Evolutionary conservation across 2,329 filamentous ascomycete species (phyloP), one percentile per base, ranked within the genome.

Genomic region (Colletotrichum karsti): DNA sequence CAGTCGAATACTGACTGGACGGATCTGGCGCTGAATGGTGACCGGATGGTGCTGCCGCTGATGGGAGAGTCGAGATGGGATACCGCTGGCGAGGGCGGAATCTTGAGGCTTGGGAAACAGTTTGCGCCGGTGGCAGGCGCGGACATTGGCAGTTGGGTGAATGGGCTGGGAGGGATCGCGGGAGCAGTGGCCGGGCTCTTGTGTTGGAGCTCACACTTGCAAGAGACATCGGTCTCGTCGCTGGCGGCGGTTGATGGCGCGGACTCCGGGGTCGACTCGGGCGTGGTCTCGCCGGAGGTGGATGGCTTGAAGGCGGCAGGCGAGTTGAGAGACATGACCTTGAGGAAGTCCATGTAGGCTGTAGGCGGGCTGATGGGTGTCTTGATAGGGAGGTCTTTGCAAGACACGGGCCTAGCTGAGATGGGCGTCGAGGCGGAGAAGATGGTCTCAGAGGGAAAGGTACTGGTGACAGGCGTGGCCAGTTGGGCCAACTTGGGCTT

Each of bases 261-360:
- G 28, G 77, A 80, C 62, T 81, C 82, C 7, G 60, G 42, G 42
- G 69, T 63, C 20, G 78, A 82, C 39, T 84, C 84, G 69, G 83
- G 84, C 56, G 84, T 83, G 56, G 78, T 84, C 71, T 84, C 83
- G 64, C 82, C 83, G 18, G 84, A 83, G 69, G 78, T 77, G 73
- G 84, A 84, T 56, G 83, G 82, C 42, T 90, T 87, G 63, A 73
- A 74, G 53, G 88, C 84, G 51, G 88, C 81, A 8, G 93, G 92
- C 70, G 91, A 94, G 76, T 90, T 89, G 66, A 94, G 85, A 18
- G 91, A 91, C 81, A 97, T 90, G 68, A 91, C 90, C 81, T 94
- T 95, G 70, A 98, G 90, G 77, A 98, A 98, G 76, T 98, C 94
- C 72, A 93, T 92, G 78, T 98, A 98, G 65, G 95, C 95, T 22